A percentile compares a stretch with the other conserved stretches of the same genome.
phyloP scores from a whole-genome alignment of 1,284 basidiomycete species.

The Ustilago hordei region DNA sequence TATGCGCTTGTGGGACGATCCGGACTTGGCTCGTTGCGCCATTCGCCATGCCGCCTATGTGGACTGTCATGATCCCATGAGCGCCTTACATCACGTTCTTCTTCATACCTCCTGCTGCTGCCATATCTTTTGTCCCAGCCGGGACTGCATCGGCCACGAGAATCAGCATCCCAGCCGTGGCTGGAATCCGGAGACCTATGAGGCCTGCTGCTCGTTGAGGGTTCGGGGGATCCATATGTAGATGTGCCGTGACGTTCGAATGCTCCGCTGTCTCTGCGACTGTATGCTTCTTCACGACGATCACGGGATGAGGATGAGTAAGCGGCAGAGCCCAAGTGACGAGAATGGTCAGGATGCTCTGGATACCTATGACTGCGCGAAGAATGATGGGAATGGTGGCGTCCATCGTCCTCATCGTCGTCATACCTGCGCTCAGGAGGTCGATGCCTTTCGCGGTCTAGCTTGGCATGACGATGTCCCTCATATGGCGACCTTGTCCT shows the following conservation, averaged over 20 bases:
- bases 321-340: background rate
- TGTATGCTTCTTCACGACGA: background rate
- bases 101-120: background rate
- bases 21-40: conserved; percentile 10
- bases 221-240: background rate
- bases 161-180: background rate
- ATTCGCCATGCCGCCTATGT: background rate
- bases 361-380: conserved; percentile 1
- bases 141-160: background rate
- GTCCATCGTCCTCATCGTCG: conserved; percentile 19
- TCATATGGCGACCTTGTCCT: conserved; percentile 14
- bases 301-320: conserved; percentile 8
- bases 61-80: background rate
- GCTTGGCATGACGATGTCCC: conserved; percentile 1
- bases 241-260: conserved; percentile 3
- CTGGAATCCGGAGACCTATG: conserved; percentile 10
- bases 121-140: background rate
- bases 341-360: conserved; percentile 8
- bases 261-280: background rate
- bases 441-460: conserved; percentile 7
- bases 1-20: conserved; percentile 8
- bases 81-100: conserved; percentile 4
- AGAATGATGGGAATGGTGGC: conserved; percentile 3
- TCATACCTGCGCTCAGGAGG: conserved; percentile 1
- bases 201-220: conserved; percentile 2